Conservation (phyloP, 225 moss, liverwort and hornwort species). For the Polytrichum commune region DNA sequence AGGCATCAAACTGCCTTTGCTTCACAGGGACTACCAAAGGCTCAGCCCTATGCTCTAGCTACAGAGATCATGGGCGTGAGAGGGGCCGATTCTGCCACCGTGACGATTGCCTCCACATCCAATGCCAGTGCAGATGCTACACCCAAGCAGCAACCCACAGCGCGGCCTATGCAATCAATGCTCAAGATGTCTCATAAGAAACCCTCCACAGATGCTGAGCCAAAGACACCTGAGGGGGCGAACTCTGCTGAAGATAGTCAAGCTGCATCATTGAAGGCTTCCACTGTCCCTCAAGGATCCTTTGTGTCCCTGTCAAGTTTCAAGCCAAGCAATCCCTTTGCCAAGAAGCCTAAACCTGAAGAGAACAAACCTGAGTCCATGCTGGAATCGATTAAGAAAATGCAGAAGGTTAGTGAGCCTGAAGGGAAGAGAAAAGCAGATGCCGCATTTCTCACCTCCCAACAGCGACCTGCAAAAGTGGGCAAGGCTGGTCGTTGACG, state of each 20-base stretch:
- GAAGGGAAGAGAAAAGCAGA: constrained; percentile 38
- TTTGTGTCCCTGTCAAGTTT: constrained; percentile 37
- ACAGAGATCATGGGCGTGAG: background rate
- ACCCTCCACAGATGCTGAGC: constrained; percentile 18
- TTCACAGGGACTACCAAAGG: background rate
- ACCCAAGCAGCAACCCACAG: constrained; percentile 5
- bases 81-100: constrained; percentile 2
- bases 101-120: constrained; percentile 8
- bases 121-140: constrained; percentile 11
- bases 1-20: constrained; percentile 1
- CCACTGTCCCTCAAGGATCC: constrained; percentile 28
- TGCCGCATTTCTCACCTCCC: background rate
- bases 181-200: constrained; percentile 43
- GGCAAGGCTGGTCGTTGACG: constrained; percentile 18
- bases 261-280: constrained; percentile 23
- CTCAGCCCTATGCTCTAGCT: background rate
- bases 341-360: constrained; percentile 32
- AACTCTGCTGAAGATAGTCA: constrained; percentile 24
- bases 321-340: constrained; percentile 72
- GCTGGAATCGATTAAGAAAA: constrained; percentile 61
- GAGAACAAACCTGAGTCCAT: constrained; percentile 52
- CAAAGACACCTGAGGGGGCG: background rate
- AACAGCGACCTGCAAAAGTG: constrained; percentile 30
- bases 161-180: constrained; percentile 34
- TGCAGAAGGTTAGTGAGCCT: constrained; percentile 43